Evolutionary conservation across 345 rosid genomes (phyloP), one percentile per base, ranked within the genome.

Genomic region (Salix caprea): DNA sequence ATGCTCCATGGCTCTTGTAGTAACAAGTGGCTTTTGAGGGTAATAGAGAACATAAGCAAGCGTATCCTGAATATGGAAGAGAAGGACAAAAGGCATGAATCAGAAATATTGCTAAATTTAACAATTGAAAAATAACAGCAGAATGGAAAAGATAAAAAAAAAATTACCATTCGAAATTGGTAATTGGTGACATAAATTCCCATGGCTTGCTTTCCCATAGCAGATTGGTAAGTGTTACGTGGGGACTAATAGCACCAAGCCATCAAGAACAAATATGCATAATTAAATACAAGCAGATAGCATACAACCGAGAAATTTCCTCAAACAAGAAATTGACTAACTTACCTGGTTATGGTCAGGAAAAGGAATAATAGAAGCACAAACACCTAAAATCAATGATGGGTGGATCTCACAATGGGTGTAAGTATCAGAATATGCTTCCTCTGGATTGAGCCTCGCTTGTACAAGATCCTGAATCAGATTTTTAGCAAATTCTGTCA

Each of bases 141-240:
- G 28, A 32, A 37, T 40, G 70, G 16, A 32, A 67, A 74, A 71
- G 32, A 26, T 34, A 69, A 14, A 34, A 67, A 67, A 74, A 71
- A 44, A 42, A 80, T 79, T 79, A 96, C 98, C 98, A 96, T 96
- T 62, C 97, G 93, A 62, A 96, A 96, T 73, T 96, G 99, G 88
- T 91, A 96, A 82, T 96, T 96, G 39, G 99, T 96, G 75, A 96
- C 99, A 72, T 96, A 96, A 58, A 96, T 92, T 77, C 99, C 99
- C 98, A 96, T 93, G 56, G 99, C 98, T 90, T 96, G 99, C 88
- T 96, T 96, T 61, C 99, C 99, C 98, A 96, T 96, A 40, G 99
- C 98, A 60, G 99, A 96, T 83, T 96, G 99, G 81, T 96, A 96
- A 1, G 98, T 96, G 80, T 96, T 96, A 93, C 99, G 97, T 2